phyloP scores from a whole-genome alignment of 495 filamentous ascomycete genomes.

The Cercophora newfieldiana region DNA sequence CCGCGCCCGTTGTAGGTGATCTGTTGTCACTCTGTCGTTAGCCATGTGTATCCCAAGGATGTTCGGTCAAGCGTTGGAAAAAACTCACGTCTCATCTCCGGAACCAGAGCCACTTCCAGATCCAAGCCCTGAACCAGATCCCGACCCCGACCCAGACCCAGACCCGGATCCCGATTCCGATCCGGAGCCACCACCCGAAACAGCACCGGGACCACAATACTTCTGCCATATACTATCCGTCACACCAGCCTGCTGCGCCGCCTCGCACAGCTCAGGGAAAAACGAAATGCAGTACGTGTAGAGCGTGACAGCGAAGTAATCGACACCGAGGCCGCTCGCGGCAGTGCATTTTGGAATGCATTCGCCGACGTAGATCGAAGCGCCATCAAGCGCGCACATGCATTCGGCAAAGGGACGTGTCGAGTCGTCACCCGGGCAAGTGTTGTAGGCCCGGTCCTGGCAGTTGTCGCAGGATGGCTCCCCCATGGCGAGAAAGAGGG shows the following conservation, averaged over 20 bases:
- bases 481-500: slow-evolving; percentile 1
- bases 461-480: background rate
- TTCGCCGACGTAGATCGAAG: background rate
- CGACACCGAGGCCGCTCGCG: background rate
- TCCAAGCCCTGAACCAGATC: background rate
- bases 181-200: background rate
- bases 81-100: background rate
- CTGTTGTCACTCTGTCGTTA: background rate
- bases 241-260: slow-evolving; percentile 1
- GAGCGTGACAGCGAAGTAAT: background rate
- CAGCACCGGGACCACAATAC: background rate
- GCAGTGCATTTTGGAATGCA: slow-evolving; percentile 2
- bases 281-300: slow-evolving; percentile 5
- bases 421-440: background rate
- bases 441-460: slow-evolving; percentile 4
- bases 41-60: background rate
- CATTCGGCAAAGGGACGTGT: slow-evolving; percentile 3
- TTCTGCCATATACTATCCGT: slow-evolving; percentile 1
- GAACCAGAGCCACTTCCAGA: background rate
- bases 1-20: background rate
- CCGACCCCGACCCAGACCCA: background rate
- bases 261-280: slow-evolving; percentile 1
- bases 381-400: background rate
- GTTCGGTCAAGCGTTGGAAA: background rate
- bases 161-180: background rate